Percentiles rank a stretch among this genome's conserved stretches.
Evolutionary conservation across 345 rosid species (phyloP).

Genomic region (Combretum micranthum): DNA sequence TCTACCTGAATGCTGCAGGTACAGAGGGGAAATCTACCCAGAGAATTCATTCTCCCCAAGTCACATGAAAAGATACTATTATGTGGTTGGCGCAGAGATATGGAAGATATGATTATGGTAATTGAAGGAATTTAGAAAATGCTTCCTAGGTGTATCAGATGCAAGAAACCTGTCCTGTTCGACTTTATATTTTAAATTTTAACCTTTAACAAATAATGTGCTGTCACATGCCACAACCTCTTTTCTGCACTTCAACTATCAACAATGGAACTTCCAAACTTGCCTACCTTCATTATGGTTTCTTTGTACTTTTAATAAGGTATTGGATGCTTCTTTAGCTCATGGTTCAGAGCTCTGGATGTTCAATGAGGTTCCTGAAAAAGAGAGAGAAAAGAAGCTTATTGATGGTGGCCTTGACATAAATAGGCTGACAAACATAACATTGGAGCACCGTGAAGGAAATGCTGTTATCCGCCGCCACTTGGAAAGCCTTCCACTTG

Average conservation of each 20-base stretch:
- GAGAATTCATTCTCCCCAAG: constrained; percentile 47
- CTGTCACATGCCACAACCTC: no score
- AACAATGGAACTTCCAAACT: no score
- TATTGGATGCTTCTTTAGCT: constrained; percentile 65
- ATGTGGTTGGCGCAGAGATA: constrained; percentile 82
- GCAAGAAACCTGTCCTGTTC: no score
- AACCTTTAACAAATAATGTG: no score
- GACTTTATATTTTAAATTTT: no score
- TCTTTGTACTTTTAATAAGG: constrained; percentile 29
- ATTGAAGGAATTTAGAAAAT: constrained; percentile 24
- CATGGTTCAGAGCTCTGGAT: constrained; percentile 75
- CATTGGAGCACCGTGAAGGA: constrained; percentile 57
- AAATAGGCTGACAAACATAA: constrained; percentile 46
- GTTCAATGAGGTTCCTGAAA: constrained; percentile 73
- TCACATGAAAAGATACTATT: constrained; percentile 55
- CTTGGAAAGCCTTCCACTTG: constrained; percentile 71
- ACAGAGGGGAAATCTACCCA: constrained; percentile 55
- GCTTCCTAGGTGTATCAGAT: constrained; percentile 13
- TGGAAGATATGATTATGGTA: constrained; percentile 84
- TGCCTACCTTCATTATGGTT: background rate
- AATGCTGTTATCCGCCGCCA: constrained; percentile 68
- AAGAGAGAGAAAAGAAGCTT: constrained; percentile 61
- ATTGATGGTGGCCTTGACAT: constrained; percentile 65
- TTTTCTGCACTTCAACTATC: no score
- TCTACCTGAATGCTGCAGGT: constrained; percentile 62